Base-by-base conservation (phyloP, 2,329 filamentous ascomycete genomes). In the Cladophialophora exuberans region DNA sequence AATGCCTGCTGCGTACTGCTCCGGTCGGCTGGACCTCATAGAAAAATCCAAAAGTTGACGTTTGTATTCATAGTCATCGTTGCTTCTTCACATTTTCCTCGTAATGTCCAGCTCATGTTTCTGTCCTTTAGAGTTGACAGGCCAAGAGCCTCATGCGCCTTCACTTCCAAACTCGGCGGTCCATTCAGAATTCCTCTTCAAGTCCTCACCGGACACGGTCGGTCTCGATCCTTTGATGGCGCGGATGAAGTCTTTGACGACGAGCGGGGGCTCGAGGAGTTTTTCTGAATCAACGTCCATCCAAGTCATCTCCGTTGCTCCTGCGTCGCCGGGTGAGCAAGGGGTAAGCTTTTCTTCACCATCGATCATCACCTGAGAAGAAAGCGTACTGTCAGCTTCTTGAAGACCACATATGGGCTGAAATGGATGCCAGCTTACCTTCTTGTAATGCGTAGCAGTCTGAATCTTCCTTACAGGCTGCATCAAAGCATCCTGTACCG, bases 381-480 rank as follows among this genome's bases (percentile, higher is more conserved):
- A 41, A 6, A 28, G n/a, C 20, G 11, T 7, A 20, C 30, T 22
- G 15, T 17, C 3, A 28, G 46, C 20, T 7, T 13, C 10, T 30
- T 15, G 5, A 13, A 11, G 13, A 47, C 9, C 20, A 33, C 11
- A 22, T 28, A 33, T 6, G 6, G 22, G 4, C 2, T 33, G 5
- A 22, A 25, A 7, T 23, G 9, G 30, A 9, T n/a, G 45, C 35
- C 10, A 2, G 64, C 70, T 46, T 78, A 93, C 93, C 77, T 89
- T 87, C 73, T 97, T 97, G 76, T 97, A 99, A 76, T 99, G 94
- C 49, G 94, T 99, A 15, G 94, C 93, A 61, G 92, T 96, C 72
- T 97, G 87, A 64, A 99, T 97, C 74, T 97, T 95, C 59, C 94
- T 83, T 59, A 99, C 89, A 1, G 94, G 95, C 69, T 97, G 91